Percentiles rank a stretch among this genome's conserved stretches.
These are phyloP conservation scores for Ganoderma sp. DNA, from an alignment of 1,284 basidiomycete species.

Conservation along the genomic window DNA sequence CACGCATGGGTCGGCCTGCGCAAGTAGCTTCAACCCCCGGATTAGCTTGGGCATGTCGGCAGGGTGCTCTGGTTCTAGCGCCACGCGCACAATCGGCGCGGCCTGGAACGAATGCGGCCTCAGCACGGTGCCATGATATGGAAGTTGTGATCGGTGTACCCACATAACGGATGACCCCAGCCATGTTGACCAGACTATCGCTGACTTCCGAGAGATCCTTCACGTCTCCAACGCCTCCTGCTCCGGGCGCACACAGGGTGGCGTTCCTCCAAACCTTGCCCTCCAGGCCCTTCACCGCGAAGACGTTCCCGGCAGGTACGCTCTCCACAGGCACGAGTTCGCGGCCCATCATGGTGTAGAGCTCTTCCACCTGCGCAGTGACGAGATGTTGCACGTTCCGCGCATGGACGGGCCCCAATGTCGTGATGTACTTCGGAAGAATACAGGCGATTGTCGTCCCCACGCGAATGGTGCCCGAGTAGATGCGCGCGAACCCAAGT, in stretches of 20 bases:
- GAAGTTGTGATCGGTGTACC: slow-evolving; percentile 36
- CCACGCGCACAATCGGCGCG: slow-evolving; percentile 94
- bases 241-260: slow-evolving; percentile 80
- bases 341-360: slow-evolving; percentile 99
- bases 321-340: slow-evolving; percentile 85
- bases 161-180: slow-evolving; percentile 76
- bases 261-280: slow-evolving; percentile 91
- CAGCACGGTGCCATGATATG: slow-evolving; percentile 12
- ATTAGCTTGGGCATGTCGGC: slow-evolving; percentile 95
- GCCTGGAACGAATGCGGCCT: slow-evolving; percentile 49
- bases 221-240: slow-evolving; percentile 48
- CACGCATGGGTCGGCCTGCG: slow-evolving; percentile 97
- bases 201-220: slow-evolving; percentile 47
- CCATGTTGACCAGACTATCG: slow-evolving; percentile 82
- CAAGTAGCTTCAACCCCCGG: slow-evolving; percentile 86
- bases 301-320: slow-evolving; percentile 95
- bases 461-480: slow-evolving; percentile 82
- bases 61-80: slow-evolving; percentile 87
- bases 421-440: slow-evolving; percentile 88
- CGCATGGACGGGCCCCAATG: slow-evolving; percentile 70
- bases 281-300: slow-evolving; percentile 90
- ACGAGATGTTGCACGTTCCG: slow-evolving; percentile 74
- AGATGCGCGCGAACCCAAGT: slow-evolving; percentile 93
- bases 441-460: slow-evolving; percentile 76
- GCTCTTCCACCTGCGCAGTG: slow-evolving; percentile 69